Percentiles rank a stretch among this genome's conserved stretches.
phyloP scores from a whole-genome alignment of 169 alveolate species.

The Cryptosporidium viatorum region DNA sequence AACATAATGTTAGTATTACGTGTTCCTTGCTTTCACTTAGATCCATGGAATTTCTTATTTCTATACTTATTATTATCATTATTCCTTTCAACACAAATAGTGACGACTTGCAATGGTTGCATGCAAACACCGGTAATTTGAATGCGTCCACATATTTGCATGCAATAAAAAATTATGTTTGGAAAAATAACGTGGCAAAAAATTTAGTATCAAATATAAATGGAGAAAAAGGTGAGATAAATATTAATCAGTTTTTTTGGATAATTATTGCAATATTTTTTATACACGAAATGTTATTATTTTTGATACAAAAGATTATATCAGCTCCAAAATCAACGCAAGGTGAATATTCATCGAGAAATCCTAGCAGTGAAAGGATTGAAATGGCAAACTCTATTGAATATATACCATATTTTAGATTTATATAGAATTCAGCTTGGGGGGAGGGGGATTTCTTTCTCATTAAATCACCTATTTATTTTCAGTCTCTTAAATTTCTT shows the following conservation, averaged over 20 bases:
- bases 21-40: constrained; percentile 39
- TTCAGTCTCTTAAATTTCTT: constrained; percentile 22
- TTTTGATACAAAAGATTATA: constrained; percentile 15
- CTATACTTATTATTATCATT: constrained; percentile 16
- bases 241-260: constrained; percentile 25
- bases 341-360: background rate
- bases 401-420: constrained; percentile 19
- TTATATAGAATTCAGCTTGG: background rate
- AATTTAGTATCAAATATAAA: background rate
- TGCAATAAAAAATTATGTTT: background rate
- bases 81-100: constrained; percentile 14
- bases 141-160: constrained; percentile 3
- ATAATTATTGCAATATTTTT: constrained; percentile 20
- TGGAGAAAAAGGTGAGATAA: background rate
- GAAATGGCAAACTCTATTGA: background rate
- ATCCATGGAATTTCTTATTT: constrained; percentile 47
- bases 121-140: background rate
- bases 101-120: constrained; percentile 3
- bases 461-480: background rate
- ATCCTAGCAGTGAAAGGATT: background rate
- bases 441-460: too few species aligned
- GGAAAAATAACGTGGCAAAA: background rate
- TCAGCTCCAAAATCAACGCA: constrained; percentile 4
- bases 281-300: constrained; percentile 39
- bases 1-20: constrained; percentile 28